phyloP scores from a whole-genome alignment of 2,329 filamentous ascomycete genomes.

The Stagonosporopsis chrysanthemi region DNA sequence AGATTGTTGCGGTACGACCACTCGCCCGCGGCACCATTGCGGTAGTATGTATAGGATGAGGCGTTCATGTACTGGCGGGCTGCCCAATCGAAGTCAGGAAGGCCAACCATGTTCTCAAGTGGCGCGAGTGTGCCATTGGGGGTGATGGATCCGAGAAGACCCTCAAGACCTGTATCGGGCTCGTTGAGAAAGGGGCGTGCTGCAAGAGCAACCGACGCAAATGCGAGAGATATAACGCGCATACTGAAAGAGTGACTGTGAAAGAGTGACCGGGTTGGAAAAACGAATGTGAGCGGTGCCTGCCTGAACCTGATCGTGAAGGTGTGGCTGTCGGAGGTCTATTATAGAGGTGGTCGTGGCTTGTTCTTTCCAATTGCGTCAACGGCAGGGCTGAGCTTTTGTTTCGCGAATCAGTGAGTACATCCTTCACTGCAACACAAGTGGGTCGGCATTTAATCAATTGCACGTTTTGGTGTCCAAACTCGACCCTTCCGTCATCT shows the following conservation, averaged over 20 bases:
- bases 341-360: slow-evolving; percentile 1
- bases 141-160: slow-evolving; percentile 25
- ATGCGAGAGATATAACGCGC: slow-evolving; percentile 30
- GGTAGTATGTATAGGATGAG: slow-evolving; percentile 64
- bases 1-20: slow-evolving; percentile 66
- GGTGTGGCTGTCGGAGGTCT: neutral
- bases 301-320: neutral
- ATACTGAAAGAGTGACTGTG: slow-evolving; percentile 29
- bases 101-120: slow-evolving; percentile 56
- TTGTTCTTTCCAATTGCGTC: slow-evolving; percentile 3
- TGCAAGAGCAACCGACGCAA: slow-evolving; percentile 40
- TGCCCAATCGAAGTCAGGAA: slow-evolving; percentile 64
- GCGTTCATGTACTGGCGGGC: slow-evolving; percentile 58
- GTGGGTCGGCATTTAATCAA: slow-evolving; percentile 15
- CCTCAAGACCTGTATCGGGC: slow-evolving; percentile 48
- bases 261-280: slow-evolving; percentile 7
- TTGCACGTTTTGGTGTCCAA: slow-evolving; percentile 6
- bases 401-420: slow-evolving; percentile 2
- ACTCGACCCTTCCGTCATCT: slow-evolving; percentile 17
- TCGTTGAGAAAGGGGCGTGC: slow-evolving; percentile 46
- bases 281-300: slow-evolving; percentile 12
- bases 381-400: neutral
- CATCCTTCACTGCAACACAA: slow-evolving; percentile 10
- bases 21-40: slow-evolving; percentile 63
- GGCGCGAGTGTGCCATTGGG: slow-evolving; percentile 52